These are phyloP conservation scores for Talaromyces pinophilus DNA, from an alignment of 2,329 filamentous ascomycete genomes.

Conservation along the genomic window DNA sequence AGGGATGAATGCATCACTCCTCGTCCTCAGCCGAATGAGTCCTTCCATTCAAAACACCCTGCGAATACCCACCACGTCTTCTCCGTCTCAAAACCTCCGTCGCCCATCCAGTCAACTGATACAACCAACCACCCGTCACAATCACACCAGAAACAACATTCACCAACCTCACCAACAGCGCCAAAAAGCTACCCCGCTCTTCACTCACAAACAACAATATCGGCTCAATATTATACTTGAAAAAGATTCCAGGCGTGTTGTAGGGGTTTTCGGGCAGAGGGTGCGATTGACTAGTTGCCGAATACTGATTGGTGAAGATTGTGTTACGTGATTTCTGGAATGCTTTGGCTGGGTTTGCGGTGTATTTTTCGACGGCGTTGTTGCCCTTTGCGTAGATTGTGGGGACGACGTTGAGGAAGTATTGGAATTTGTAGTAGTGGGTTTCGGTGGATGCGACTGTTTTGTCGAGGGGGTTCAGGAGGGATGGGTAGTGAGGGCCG, in stretches of 20 bases:
- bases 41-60: conserved; percentile 54
- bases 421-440: conserved; percentile 96
- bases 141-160: conserved; percentile 90
- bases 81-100: conserved; percentile 51
- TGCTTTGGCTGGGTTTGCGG: conserved; percentile 39
- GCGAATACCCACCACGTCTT: conserved; percentile 43
- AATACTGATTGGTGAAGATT: conserved; percentile 95
- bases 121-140: conserved; percentile 92
- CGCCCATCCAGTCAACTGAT: conserved; percentile 78
- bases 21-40: conserved; percentile 33
- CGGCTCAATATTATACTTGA: conserved; percentile 99
- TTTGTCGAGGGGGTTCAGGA: conserved; percentile 90
- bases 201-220: conserved; percentile 85
- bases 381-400: conserved; percentile 76
- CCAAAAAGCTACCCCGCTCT: conserved; percentile 71
- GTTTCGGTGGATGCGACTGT: conserved; percentile 73
- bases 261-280: conserved; percentile 57
- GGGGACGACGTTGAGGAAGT: conserved; percentile 92
- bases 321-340: conserved; percentile 52
- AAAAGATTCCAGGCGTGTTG: conserved; percentile 83
- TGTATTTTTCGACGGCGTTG: conserved; percentile 45
- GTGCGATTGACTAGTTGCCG: conserved; percentile 84
- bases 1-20: conserved; percentile 16
- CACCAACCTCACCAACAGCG: conserved; percentile 76
- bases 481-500: conserved; percentile 91